phyloP scores from a whole-genome alignment of 768 basidiomycete species.

The Phanerochaete sordida region DNA sequence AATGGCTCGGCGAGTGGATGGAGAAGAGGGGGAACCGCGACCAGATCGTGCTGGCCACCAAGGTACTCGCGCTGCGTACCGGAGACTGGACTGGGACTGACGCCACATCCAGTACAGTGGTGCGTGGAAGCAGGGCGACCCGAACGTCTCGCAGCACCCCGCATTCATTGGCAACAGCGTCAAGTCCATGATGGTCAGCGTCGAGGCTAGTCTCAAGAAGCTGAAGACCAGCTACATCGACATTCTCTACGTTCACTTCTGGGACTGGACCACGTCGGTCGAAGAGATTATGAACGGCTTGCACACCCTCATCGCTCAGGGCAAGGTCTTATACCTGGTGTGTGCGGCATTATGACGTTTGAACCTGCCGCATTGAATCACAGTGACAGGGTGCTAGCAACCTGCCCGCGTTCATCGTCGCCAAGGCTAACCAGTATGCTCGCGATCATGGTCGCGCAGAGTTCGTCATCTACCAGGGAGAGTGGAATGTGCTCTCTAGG shows the following conservation, averaged over 20 bases:
- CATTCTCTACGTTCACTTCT: constrained; percentile 41
- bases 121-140: constrained; percentile 1
- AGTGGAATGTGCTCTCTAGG: constrained; percentile 26
- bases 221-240: constrained; percentile 42
- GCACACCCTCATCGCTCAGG: constrained; percentile 31
- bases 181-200: constrained; percentile 31
- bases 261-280: constrained; percentile 35
- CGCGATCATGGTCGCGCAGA: constrained; percentile 33
- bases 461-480: constrained; percentile 40
- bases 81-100: not conserved
- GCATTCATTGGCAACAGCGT: constrained; percentile 36
- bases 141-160: constrained; percentile 12
- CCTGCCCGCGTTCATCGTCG: constrained; percentile 32
- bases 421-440: constrained; percentile 37
- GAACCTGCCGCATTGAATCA: not conserved
- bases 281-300: constrained; percentile 37
- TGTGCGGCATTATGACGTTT: not conserved
- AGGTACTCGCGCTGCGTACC: constrained; percentile 10
- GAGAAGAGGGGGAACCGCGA: constrained; percentile 31
- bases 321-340: constrained; percentile 32
- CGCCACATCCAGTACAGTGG: constrained; percentile 9
- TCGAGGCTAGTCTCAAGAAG: constrained; percentile 33
- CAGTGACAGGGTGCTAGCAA: constrained; percentile 25
- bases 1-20: constrained; percentile 40
- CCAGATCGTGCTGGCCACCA: constrained; percentile 32